Evolutionary conservation across 2,329 filamentous ascomycete species (phyloP).

Genomic region (Lasiodiplodia hormozganensis): DNA sequence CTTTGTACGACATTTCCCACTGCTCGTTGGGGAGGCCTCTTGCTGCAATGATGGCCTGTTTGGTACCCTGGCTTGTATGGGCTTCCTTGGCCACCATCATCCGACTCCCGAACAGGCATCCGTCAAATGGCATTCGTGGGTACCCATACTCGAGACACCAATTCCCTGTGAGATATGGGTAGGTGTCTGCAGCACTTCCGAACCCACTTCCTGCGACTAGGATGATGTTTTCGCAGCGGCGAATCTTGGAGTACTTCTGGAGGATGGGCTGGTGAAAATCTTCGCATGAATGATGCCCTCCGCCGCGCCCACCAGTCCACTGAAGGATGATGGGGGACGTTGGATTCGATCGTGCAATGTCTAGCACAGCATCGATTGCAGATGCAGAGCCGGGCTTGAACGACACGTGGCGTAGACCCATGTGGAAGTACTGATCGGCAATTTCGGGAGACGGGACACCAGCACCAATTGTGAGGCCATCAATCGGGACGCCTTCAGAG

Average conservation of each 20-base stretch:
- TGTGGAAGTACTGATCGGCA: conserved; percentile 89
- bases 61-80: conserved; percentile 84
- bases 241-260: conserved; percentile 88
- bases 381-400: conserved; percentile 96
- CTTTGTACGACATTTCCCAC: conserved; percentile 86
- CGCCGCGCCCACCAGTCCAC: conserved; percentile 93
- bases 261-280: conserved; percentile 94
- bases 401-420: conserved; percentile 89
- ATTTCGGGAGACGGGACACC: conserved; percentile 94
- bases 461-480: conserved; percentile 90
- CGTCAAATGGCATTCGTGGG: conserved; percentile 93
- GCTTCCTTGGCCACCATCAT: conserved; percentile 97
- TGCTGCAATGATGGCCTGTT: conserved; percentile 89
- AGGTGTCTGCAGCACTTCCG: conserved; percentile 87
- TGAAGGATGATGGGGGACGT: conserved; percentile 91
- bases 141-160: conserved; percentile 91
- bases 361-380: conserved; percentile 87
- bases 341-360: conserved; percentile 91
- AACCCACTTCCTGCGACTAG: conserved; percentile 91
- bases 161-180: conserved; percentile 86
- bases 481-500: conserved; percentile 86
- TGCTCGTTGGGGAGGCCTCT: conserved; percentile 80
- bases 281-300: conserved; percentile 93
- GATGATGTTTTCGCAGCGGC: conserved; percentile 85
- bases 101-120: conserved; percentile 86